Conservation (phyloP, 306 rosid genomes). For the Luffa acutangula region DNA sequence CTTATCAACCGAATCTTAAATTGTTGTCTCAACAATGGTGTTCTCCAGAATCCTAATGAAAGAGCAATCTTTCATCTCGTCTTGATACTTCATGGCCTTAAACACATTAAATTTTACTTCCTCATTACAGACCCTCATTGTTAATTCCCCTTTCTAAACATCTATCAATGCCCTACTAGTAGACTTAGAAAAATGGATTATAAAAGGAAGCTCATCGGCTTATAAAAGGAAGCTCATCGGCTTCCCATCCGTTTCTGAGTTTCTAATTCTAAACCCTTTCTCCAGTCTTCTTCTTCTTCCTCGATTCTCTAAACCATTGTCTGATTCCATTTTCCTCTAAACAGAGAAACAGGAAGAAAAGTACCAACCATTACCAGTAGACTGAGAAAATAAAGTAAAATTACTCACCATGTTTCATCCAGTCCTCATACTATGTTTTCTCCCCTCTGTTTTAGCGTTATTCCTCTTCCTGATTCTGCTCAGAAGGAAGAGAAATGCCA, state of each 20-base stretch:
- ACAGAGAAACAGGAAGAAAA: neutral
- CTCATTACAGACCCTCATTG: too few relatives aligned
- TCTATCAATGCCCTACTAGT: too few relatives aligned
- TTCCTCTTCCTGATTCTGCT: conserved; percentile 43
- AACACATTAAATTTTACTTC: too few relatives aligned
- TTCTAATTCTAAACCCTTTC: neutral
- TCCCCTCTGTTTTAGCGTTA: conserved; percentile 46
- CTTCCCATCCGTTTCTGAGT: neutral
- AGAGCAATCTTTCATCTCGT: too few relatives aligned
- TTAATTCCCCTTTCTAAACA: too few relatives aligned
- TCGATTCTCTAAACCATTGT: neutral
- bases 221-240: neutral
- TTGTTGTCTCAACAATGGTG: too few relatives aligned
- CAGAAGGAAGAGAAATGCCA: conserved; percentile 39
- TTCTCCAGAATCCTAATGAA: too few relatives aligned
- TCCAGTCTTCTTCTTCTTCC: neutral
- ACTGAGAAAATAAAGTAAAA: neutral
- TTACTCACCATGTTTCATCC: conserved; percentile 45
- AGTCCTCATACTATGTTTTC: conserved; percentile 32
- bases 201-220: too few relatives aligned
- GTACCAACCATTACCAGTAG: neutral
- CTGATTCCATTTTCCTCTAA: neutral
- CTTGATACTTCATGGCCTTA: too few relatives aligned
- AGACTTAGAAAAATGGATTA: too few relatives aligned
- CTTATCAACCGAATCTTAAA: too few relatives aligned